These are phyloP conservation scores for Crotalaria pallida DNA, from an alignment of 306 rosid species.

Conservation along the genomic window DNA sequence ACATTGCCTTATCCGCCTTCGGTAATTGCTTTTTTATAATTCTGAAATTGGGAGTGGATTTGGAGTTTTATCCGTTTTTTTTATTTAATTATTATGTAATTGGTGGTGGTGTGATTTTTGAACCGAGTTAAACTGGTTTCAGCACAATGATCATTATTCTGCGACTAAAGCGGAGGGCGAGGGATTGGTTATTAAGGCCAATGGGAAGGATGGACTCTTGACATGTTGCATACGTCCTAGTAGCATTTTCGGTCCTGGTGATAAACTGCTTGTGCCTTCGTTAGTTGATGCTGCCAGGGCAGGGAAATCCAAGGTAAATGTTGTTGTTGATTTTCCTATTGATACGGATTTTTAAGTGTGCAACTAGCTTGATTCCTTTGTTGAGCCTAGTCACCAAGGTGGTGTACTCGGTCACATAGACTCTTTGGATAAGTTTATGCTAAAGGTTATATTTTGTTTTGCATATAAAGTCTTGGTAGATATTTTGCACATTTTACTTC, in stretches of 20 bases:
- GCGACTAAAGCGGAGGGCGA: conserved; percentile 94
- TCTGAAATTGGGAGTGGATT: neutral
- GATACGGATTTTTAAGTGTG: neutral
- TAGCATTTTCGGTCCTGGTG: conserved; percentile 95
- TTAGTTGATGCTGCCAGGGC: conserved; percentile 73
- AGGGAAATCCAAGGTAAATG: conserved; percentile 80
- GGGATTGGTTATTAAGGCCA: conserved; percentile 67
- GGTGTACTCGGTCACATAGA: neutral
- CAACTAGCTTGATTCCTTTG: neutral
- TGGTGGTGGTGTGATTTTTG: neutral
- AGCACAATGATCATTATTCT: conserved; percentile 90
- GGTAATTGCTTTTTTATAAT: conserved; percentile 34
- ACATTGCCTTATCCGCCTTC: conserved; percentile 67
- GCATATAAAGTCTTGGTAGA: neutral
- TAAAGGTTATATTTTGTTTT: neutral
- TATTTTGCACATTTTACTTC: conserved; percentile 17
- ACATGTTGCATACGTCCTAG: conserved; percentile 97
- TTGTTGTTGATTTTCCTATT: neutral
- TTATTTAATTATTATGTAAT: neutral
- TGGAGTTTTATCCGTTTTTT: neutral
- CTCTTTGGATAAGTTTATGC: neutral
- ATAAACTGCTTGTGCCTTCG: conserved; percentile 74
- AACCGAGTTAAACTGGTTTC: conserved; percentile 31
- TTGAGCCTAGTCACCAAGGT: neutral
- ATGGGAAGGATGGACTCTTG: conserved; percentile 71